Evolutionary conservation across 2,329 filamentous ascomycete genomes (phyloP).

Genomic region (Diaporthe velutina): DNA sequence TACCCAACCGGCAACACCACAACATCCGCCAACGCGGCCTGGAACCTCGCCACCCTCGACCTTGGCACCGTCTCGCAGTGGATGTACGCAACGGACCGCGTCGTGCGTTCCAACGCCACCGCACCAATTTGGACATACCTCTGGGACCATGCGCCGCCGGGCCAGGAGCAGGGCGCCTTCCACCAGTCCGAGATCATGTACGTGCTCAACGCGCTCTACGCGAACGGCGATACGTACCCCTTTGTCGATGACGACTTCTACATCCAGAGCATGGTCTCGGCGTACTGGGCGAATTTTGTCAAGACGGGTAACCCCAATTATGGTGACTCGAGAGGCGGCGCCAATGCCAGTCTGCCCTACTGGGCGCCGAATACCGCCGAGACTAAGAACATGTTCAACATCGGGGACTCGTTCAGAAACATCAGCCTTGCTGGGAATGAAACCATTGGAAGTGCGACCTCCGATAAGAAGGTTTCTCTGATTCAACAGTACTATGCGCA

Average conservation of each 20-base stretch:
- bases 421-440: constrained; percentile 14
- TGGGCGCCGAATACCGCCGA: constrained; percentile 32
- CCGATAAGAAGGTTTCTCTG: constrained; percentile 1
- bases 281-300: constrained; percentile 53
- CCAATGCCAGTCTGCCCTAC: constrained; percentile 22
- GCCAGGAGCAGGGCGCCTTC: constrained; percentile 51
- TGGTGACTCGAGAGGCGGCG: constrained; percentile 29
- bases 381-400: constrained; percentile 17
- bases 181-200: constrained; percentile 55
- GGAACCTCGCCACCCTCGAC: constrained; percentile 47
- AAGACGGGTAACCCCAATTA: constrained; percentile 41
- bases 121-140: constrained; percentile 51
- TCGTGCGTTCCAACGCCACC: constrained; percentile 42
- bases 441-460: not conserved
- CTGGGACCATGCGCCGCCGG: constrained; percentile 51
- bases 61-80: constrained; percentile 42
- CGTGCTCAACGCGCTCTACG: constrained; percentile 52
- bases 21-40: constrained; percentile 42
- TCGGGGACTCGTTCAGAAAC: constrained; percentile 29
- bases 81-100: constrained; percentile 48
- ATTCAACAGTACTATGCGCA: constrained; percentile 29
- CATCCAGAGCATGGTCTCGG: constrained; percentile 47
- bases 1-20: constrained; percentile 45
- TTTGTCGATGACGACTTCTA: constrained; percentile 46
- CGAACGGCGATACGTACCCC: constrained; percentile 45